phyloP scores from a whole-genome alignment of 805 yeast genomes.

The Wickerhamiella domercqiae region DNA sequence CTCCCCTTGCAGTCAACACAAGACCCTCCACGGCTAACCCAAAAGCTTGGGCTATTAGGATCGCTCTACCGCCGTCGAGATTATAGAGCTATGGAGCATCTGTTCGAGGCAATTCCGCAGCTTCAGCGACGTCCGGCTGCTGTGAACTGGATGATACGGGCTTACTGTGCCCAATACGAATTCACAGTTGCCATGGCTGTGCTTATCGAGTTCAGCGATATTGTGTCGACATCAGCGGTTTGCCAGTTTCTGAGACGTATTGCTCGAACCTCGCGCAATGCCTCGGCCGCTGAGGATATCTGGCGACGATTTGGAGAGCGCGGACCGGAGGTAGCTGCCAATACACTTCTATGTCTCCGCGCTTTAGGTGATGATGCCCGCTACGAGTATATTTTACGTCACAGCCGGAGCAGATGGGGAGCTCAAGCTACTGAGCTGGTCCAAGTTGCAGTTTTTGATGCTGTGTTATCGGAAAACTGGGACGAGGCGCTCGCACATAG shows the following conservation, averaged over 20 bases:
- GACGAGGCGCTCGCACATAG: not conserved
- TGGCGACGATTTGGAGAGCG: slow-evolving; percentile 2
- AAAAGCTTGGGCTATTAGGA: not conserved
- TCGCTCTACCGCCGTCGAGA: not conserved
- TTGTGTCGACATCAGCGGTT: slow-evolving; percentile 7
- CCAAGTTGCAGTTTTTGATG: not conserved
- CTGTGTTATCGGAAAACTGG: not conserved
- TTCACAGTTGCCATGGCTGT: slow-evolving; percentile 15
- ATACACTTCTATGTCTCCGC: slow-evolving; percentile 11
- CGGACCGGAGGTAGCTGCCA: slow-evolving; percentile 6
- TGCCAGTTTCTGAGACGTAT: slow-evolving; percentile 8
- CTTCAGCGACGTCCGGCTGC: slow-evolving; percentile 10
- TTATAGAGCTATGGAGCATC: slow-evolving; percentile 6
- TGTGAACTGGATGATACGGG: slow-evolving; percentile 5
- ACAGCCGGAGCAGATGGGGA: not conserved
- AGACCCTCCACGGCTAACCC: not conserved
- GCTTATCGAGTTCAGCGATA: slow-evolving; percentile 6
- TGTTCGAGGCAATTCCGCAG: slow-evolving; percentile 7
- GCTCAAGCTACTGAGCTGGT: not conserved
- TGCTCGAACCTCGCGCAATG: slow-evolving; percentile 9
- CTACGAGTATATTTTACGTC: slow-evolving; percentile 5
- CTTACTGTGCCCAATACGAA: slow-evolving; percentile 12
- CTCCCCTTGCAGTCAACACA: not conserved
- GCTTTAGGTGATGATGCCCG: slow-evolving; percentile 8
- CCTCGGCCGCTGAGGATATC: slow-evolving; percentile 9